phyloP scores from a whole-genome alignment of 768 basidiomycete species.

The Phlegmacium glaucopus region DNA sequence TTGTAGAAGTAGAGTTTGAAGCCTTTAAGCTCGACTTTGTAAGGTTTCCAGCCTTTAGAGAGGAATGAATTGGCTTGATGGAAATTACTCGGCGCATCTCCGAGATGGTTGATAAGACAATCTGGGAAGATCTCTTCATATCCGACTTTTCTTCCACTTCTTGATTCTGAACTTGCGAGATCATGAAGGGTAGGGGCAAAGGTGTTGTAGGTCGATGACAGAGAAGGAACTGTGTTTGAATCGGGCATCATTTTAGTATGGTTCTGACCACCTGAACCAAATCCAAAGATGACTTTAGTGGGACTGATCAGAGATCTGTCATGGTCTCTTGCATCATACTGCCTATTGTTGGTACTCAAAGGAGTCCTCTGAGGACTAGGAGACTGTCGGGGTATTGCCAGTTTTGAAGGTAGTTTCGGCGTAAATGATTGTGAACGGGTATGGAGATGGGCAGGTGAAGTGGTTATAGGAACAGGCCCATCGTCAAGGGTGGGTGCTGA shows the following conservation, averaged over 20 bases:
- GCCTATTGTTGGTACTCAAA: slow-evolving; percentile 18
- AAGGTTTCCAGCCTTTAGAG: slow-evolving; percentile 82
- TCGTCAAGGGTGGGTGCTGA: slow-evolving; percentile 42
- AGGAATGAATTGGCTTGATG: slow-evolving; percentile 34
- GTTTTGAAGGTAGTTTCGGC: slow-evolving; percentile 67
- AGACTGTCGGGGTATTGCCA: slow-evolving; percentile 54
- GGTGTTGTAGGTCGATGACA: slow-evolving; percentile 27
- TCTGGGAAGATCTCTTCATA: slow-evolving; percentile 69
- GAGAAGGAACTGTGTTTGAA: slow-evolving; percentile 8
- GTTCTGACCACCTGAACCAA: slow-evolving; percentile 21
- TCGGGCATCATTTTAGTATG: slow-evolving; percentile 7
- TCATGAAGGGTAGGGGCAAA: slow-evolving; percentile 46
- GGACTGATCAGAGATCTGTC: slow-evolving; percentile 15
- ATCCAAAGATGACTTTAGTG: slow-evolving; percentile 16
- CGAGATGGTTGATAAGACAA: slow-evolving; percentile 75
- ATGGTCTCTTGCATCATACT: slow-evolving; percentile 10
- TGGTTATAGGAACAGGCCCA: slow-evolving; percentile 8
- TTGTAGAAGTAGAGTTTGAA: slow-evolving; percentile 87
- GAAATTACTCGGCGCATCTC: slow-evolving; percentile 41
- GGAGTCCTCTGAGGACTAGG: too few relatives aligned
- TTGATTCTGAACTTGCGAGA: slow-evolving; percentile 34
- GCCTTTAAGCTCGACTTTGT: slow-evolving; percentile 80
- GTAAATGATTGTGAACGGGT: slow-evolving; percentile 69
- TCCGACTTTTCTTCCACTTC: slow-evolving; percentile 29
- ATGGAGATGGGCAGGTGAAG: slow-evolving; percentile 45